Base-by-base conservation (phyloP, 805 yeast species). In the Saturnispora besseyi region DNA sequence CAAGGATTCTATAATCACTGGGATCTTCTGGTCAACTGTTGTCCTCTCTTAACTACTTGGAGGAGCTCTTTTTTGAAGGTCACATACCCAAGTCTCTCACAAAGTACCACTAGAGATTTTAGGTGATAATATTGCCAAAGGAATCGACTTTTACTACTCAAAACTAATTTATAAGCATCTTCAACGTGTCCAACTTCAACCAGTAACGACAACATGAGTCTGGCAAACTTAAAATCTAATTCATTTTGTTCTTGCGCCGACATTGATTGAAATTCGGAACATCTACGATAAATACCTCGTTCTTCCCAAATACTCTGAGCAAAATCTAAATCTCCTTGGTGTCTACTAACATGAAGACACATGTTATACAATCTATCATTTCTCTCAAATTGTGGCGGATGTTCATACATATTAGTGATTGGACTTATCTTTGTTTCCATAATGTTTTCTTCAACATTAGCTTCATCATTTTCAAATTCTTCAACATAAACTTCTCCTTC, bases 261-360 rank as follows among this genome's bases (percentile, higher is more conserved):
- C 15, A 79, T 59, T 0, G 50, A 34, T 46, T 71, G 75, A 69
- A 84, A 89, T 3, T 56, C 54, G 0, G 44, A 24, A 0, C 85
- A 72, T 51, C 77, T 78, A 46, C 96, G 71, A 66, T 75, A 88
- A 22, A 62, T 53, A 2, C 96, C 96, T 58, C 97, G 76, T 59
- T 86, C 95, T 2, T 67, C 64, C 95, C 96, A 89, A 1, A 86
- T 70, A 26, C 66, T 63, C 50, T 79, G 79, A 4, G 89, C 90
- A 60, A 84, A 77, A 0, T 69, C 70, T 38, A 73, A 63, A 57
- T 82, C 76, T 37, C 73, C 70, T 59, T 76, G 76, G 44, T 71
- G 69, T 11, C 75, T 74, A 1, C 91, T 86, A 1, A 91, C 91
- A 51, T 76, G 72, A 58, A 87, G 66, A 8, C 85, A 81, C 29